Evolutionary conservation across 2,329 filamentous ascomycete genomes (phyloP), one percentile per base, ranked within the genome.

Genomic region (Drechslerella coelobrocha): DNA sequence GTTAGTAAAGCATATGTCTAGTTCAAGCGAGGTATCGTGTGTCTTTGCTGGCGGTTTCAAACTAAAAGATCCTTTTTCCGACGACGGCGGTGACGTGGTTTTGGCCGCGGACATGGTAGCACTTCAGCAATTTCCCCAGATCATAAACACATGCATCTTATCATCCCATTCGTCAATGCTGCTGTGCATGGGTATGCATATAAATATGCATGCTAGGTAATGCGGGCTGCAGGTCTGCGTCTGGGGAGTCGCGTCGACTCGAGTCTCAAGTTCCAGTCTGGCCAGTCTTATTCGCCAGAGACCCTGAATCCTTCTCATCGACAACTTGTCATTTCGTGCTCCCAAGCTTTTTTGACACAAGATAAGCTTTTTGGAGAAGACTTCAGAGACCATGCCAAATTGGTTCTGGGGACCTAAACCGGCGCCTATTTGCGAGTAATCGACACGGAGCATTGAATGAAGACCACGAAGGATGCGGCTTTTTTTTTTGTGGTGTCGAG

Each of bases 321-420:
- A 21, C 39, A 41, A 54, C 57, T 68, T 56, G 63, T 51, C 61
- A 68, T 56, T 26, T 21, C 55, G 26, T 2, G 24, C 61, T 37
- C n/a, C 52, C 51, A 71, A 71, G 66, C 66, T 62, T 71, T 71
- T 71, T 53, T 71, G 66, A 71, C 66, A 63, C 52, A 59, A 63
- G 52, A 63, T 55, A 71, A 71, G 66, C 66, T 71, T 71, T 69
- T n/a, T 61, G 47, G 48, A 31, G 54, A 29, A 43, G 34, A n/a
- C 53, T 54, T 53, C 24, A 39, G 31, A 26, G 50, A 26, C 51
- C 24, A 56, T 61, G 19, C 57, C 34, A 43, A 34, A 52, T 61
- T 34, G 41, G 63, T 54, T 24, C 31, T 10, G 29, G 8, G 19
- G n/a, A 19, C 14, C 14, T 17, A 12, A 45, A 9, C 17, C 41